phyloP scores from a whole-genome alignment of 1,284 basidiomycete genomes.

The Cystobasidium pallidum region DNA sequence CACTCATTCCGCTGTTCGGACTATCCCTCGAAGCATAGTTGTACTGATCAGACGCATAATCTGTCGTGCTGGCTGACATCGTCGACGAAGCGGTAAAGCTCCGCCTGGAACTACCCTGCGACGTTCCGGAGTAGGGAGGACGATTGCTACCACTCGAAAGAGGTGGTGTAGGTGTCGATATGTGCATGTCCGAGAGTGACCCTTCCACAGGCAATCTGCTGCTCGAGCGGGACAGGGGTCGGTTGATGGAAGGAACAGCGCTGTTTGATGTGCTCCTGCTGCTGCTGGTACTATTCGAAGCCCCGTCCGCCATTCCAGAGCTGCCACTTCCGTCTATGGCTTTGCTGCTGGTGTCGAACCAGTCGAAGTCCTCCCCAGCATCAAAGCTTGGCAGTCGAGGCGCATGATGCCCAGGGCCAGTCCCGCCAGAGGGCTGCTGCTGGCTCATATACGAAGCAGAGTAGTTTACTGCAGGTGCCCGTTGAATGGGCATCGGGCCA shows the following conservation, averaged over 20 bases:
- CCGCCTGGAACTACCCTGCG: conserved; percentile 17
- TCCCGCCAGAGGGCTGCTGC: not conserved
- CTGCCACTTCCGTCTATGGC: not conserved
- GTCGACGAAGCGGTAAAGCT: conserved; percentile 25
- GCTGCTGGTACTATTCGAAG: not conserved
- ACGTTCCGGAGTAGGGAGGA: conserved; percentile 4
- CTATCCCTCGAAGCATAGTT: conserved; percentile 19
- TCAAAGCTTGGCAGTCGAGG: conserved; percentile 43
- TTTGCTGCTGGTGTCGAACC: conserved; percentile 35
- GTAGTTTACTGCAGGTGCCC: conserved; percentile 35
- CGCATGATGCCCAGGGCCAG: not conserved
- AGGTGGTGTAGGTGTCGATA: conserved; percentile 14
- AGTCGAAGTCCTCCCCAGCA: conserved; percentile 29
- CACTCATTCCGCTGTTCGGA: conserved; percentile 19
- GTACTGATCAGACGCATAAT: conserved; percentile 32
- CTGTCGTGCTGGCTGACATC: conserved; percentile 23
- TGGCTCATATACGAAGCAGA: conserved; percentile 20
- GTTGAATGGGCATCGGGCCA: not conserved
- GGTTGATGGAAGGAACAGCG: conserved; percentile 7
- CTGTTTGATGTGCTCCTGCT: conserved; percentile 11
- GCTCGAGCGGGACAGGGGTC: conserved; percentile 12
- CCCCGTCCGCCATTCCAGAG: not conserved
- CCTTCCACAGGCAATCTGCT: conserved; percentile 12
- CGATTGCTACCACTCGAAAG: not conserved
- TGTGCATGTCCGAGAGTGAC: conserved; percentile 5